These are phyloP conservation scores for Symbiodinium natans DNA, from an alignment of 73 alveolate genomes.

Conservation along the genomic window DNA sequence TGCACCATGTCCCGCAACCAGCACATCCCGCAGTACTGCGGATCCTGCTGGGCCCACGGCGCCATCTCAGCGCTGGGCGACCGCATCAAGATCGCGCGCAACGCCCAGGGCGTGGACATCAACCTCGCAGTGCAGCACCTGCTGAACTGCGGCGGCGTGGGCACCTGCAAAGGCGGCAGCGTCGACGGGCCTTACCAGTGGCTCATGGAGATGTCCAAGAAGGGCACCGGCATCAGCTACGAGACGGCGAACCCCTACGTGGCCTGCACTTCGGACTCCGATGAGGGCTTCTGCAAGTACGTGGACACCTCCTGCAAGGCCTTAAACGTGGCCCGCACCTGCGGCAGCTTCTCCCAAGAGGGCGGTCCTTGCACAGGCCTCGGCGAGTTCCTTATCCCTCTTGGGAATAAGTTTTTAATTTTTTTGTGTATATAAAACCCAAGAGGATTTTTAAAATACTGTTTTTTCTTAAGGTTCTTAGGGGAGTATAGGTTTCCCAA, in stretches of 20 bases:
- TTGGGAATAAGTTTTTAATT: too few relatives aligned
- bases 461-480: too few relatives aligned
- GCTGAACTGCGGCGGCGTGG: slow-evolving; percentile 94
- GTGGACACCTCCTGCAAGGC: slow-evolving; percentile 93
- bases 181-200: slow-evolving; percentile 93
- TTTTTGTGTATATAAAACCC: too few relatives aligned
- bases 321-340: slow-evolving; percentile 81
- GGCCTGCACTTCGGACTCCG: slow-evolving; percentile 88
- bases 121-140: slow-evolving; percentile 92
- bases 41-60: slow-evolving; percentile 99
- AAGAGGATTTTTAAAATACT: too few relatives aligned
- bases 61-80: slow-evolving; percentile 98
- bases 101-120: slow-evolving; percentile 97
- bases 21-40: slow-evolving; percentile 98
- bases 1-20: slow-evolving; percentile 97
- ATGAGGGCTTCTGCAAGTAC: slow-evolving; percentile 83
- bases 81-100: slow-evolving; percentile 98
- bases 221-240: slow-evolving; percentile 93
- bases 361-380: slow-evolving; percentile 94
- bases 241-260: slow-evolving; percentile 86
- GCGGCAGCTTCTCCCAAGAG: slow-evolving; percentile 93
- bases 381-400: too few relatives aligned
- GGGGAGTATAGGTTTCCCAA: too few relatives aligned
- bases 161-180: slow-evolving; percentile 93
- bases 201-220: slow-evolving; percentile 47